Percentiles rank a stretch among this genome's conserved stretches.
Conservation (phyloP, 148 eudicot species). For the Cornus kousa region DNA sequence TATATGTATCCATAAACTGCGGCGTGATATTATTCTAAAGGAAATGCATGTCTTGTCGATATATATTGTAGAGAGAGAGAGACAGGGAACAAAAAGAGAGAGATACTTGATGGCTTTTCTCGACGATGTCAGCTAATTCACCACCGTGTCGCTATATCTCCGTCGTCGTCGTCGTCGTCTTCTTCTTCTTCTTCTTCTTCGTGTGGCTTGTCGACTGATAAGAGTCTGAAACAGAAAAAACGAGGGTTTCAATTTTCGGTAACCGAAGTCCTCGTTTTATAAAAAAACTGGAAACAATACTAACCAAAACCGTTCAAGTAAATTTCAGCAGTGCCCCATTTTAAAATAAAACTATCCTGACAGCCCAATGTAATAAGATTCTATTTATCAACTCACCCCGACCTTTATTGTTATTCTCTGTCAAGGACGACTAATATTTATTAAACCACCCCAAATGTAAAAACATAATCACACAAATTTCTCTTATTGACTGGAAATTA, state of each 20-base stretch:
- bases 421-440: background rate
- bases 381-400: background rate
- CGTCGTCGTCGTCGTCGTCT: background rate
- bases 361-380: background rate
- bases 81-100: background rate
- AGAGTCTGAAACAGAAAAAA: background rate
- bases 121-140: background rate
- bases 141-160: background rate
- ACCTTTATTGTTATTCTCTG: background rate
- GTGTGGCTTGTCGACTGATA: background rate
- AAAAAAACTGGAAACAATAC: no score
- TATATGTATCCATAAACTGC: background rate
- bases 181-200: background rate
- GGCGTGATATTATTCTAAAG: background rate
- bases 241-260: background rate
- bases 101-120: background rate
- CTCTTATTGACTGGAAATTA: no score
- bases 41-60: background rate
- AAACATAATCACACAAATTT: no score
- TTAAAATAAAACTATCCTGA: background rate
- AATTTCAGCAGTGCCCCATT: background rate
- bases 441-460: no score
- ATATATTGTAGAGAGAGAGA: background rate
- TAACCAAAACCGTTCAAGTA: background rate
- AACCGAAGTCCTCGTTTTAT: background rate